Base-by-base conservation (phyloP, 768 basidiomycete genomes). In the Sutorius australiensis region DNA sequence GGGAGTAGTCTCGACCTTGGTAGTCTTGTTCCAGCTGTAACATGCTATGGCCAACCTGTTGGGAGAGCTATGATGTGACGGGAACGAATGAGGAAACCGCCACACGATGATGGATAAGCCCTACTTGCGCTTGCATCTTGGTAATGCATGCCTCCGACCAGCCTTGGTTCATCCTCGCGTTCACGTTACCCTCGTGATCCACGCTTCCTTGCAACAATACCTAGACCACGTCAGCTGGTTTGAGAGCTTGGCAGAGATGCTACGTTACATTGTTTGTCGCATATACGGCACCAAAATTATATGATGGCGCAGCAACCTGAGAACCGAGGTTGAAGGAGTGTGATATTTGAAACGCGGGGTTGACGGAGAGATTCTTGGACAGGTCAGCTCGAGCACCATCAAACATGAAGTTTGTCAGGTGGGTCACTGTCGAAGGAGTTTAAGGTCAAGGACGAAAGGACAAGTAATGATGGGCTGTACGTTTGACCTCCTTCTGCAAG, bases 311-410 rank as follows among this genome's bases (percentile, higher is more conserved):
- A 0, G 78, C 72, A n/a, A 85, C 82, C 69, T 89, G 87, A 17
- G 92, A 92, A 17, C 92, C 97, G 52, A 98, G 76, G 54, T 86
- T 79, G 74, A 99, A 98, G 21, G 93, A 90, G 71, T 99, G 97
- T 55, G 94, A 95, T 62, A 98, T 89, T 77, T 98, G 95, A 82
- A 98, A 98, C 46, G 90, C 83, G n/a, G 97, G 97, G 70, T 84
- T 91, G 70, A 88, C 80, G 28, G 93, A 95, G 61, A 98, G 78
- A 61, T 82, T 87, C 75, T 98, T 99, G 44, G 91, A 88, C 62
- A 98, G 77, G 77, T 99, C 97, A 31, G 95, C 97, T 61, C 95
- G 81, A 27, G 89, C 97, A 59, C 97, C 97, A 76, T 99, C 97
- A 70, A 98, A 98, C 66, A 93, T 84, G 75, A 88, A 95, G 76